Percentiles rank a stretch among this genome's conserved stretches.
These are phyloP conservation scores for Allium cepa DNA, from an alignment of 106 monocot genomes.

Conservation along the genomic window DNA sequence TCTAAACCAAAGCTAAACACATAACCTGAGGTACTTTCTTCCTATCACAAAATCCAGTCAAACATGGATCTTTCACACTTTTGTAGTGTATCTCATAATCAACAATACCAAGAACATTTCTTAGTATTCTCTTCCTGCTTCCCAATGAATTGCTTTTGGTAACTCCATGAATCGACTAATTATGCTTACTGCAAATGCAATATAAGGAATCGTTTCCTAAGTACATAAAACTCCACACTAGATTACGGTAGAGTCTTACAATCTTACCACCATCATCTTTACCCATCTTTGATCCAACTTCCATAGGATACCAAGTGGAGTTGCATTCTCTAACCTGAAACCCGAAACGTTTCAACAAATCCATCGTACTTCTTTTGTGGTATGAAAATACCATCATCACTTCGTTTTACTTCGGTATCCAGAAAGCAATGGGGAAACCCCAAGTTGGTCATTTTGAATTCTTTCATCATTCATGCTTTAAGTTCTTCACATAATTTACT, in stretches of 20 bases:
- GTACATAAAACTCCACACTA: not conserved
- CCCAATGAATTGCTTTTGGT: not conserved
- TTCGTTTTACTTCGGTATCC: conserved; percentile 4
- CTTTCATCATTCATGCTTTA: conserved; percentile 14
- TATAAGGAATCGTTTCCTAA: not conserved
- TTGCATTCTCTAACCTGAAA: not conserved
- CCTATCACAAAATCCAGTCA: not conserved
- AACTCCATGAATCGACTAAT: not conserved
- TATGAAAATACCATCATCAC: conserved; percentile 11
- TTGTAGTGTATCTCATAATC: not conserved
- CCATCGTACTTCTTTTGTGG: conserved; percentile 10
- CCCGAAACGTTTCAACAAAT: conserved; percentile 17
- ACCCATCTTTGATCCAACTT: not conserved
- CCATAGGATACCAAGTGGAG: not conserved
- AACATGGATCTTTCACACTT: not conserved
- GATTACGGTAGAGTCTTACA: not conserved
- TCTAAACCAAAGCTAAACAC: not conserved
- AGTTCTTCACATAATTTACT: conserved; percentile 8
- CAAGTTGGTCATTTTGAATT: conserved; percentile 15
- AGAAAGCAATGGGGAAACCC: conserved; percentile 20
- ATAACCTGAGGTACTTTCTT: not conserved
- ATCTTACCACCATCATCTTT: not conserved
- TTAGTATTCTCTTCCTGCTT: not conserved
- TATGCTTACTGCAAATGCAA: not conserved
- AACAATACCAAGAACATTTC: not conserved